A percentile compares a stretch with the other conserved stretches of the same genome.
These are phyloP conservation scores for Fraxinus nigra DNA, from an alignment of 305 asterid species.

Conservation along the genomic window DNA sequence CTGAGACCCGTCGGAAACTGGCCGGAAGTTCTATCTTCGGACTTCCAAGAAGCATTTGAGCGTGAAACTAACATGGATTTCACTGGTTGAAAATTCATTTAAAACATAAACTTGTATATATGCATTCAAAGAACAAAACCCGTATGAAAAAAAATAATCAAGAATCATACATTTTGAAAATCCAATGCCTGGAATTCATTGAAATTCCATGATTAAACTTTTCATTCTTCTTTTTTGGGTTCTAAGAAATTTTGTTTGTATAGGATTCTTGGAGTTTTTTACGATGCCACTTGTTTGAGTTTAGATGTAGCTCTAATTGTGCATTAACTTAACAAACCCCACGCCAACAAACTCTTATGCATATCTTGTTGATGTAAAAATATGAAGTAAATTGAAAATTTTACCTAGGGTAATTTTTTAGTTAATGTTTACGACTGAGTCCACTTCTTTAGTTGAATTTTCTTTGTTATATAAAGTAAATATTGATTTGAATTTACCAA, in stretches of 20 bases:
- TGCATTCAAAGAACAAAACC: conserved; percentile 22
- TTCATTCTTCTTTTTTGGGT: not conserved
- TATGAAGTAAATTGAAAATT: not conserved
- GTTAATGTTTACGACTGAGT: not conserved
- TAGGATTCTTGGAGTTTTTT: not conserved
- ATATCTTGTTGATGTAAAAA: conserved; percentile 5
- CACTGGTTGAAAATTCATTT: conserved; percentile 48
- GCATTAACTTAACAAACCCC: conserved; percentile 45
- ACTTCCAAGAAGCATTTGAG: conserved; percentile 54
- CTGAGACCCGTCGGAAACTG: conserved; percentile 83
- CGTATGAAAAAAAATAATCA: conserved; percentile 15
- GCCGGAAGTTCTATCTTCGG: conserved; percentile 57
- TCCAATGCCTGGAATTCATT: not conserved
- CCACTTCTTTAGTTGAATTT: not conserved
- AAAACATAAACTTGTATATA: conserved; percentile 5
- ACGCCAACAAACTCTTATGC: conserved; percentile 47
- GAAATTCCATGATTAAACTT: not conserved
- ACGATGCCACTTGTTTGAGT: conserved; percentile 26
- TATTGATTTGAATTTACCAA: not conserved
- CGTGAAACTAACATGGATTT: conserved; percentile 38
- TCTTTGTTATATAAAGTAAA: not conserved
- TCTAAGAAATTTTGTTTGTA: not conserved
- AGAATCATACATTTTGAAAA: not conserved
- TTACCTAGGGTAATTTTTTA: not conserved
- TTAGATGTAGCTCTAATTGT: conserved; percentile 64